Evolutionary conservation across 139 green algal genomes (phyloP).

Genomic region (Coelastrella sp.): DNA sequence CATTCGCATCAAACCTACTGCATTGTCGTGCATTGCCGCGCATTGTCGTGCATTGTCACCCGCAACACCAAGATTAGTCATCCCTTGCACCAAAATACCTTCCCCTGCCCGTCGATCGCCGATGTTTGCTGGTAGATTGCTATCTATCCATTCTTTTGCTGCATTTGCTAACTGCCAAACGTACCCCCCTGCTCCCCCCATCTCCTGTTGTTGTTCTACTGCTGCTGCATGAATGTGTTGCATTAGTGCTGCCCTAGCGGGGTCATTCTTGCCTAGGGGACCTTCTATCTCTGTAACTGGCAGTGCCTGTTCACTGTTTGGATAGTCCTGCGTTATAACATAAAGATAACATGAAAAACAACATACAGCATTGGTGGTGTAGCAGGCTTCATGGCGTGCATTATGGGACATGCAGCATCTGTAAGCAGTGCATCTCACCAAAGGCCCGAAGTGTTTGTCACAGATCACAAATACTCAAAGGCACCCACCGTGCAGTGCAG

Average conservation of each 20-base stretch:
- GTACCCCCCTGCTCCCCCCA: slow-evolving; percentile 45
- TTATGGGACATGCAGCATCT: not conserved
- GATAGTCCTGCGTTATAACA: slow-evolving; percentile 29
- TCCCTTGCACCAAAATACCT: not conserved
- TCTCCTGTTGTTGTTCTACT: slow-evolving; percentile 40
- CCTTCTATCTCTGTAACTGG: slow-evolving; percentile 19
- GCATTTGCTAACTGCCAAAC: slow-evolving; percentile 59
- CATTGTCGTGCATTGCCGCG: no score
- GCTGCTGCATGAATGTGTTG: not conserved
- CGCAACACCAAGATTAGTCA: not conserved
- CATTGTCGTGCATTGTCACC: no score
- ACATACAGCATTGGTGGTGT: no score
- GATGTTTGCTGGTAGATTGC: slow-evolving; percentile 55
- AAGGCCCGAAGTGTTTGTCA: no score
- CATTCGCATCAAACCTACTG: no score
- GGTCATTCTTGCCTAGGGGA: slow-evolving; percentile 35
- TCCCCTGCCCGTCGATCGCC: slow-evolving; percentile 9
- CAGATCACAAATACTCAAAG: no score
- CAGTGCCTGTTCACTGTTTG: slow-evolving; percentile 2
- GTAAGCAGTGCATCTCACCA: no score
- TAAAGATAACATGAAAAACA: no score
- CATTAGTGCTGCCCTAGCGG: not conserved
- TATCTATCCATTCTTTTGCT: slow-evolving; percentile 63
- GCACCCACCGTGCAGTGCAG: not conserved
- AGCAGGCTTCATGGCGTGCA: not conserved